phyloP scores from a whole-genome alignment of 768 basidiomycete genomes.

The Leucosporidium yakuticum region DNA sequence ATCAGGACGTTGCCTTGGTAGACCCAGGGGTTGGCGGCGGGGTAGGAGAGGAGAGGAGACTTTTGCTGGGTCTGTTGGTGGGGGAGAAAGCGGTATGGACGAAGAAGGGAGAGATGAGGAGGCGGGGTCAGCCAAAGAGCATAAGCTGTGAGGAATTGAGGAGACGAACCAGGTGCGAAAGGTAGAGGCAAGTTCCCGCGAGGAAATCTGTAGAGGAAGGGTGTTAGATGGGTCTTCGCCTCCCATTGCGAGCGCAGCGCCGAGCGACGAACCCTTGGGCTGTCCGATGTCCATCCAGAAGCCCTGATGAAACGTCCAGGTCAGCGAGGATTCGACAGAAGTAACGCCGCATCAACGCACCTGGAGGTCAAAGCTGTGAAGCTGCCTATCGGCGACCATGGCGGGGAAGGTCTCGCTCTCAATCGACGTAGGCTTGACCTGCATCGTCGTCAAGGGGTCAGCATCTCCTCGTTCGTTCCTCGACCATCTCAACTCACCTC shows the following conservation, averaged over 20 bases:
- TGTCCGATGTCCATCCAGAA: slow-evolving; percentile 53
- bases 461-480: too few species aligned
- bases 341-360: too few species aligned
- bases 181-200: slow-evolving; percentile 49
- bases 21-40: slow-evolving; percentile 47
- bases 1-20: slow-evolving; percentile 49
- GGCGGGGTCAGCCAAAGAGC: too few species aligned
- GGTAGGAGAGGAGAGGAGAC: slow-evolving; percentile 42
- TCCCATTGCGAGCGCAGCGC: too few species aligned
- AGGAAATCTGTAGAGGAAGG: slow-evolving; percentile 33
- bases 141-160: too few species aligned
- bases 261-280: slow-evolving; percentile 41
- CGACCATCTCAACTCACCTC: too few species aligned
- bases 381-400: slow-evolving; percentile 47
- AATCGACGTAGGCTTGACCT: slow-evolving; percentile 50
- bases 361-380: slow-evolving; percentile 49
- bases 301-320: slow-evolving; percentile 29
- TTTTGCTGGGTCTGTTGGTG: slow-evolving; percentile 10
- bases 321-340: too few species aligned
- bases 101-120: too few species aligned
- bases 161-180: slow-evolving; percentile 40
- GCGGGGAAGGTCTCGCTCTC: slow-evolving; percentile 51
- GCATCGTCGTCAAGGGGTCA: slow-evolving; percentile 1
- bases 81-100: too few species aligned
- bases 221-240: too few species aligned